Base-by-base conservation (phyloP, 2,329 filamentous ascomycete genomes). In the Aspergillus chevalieri region DNA sequence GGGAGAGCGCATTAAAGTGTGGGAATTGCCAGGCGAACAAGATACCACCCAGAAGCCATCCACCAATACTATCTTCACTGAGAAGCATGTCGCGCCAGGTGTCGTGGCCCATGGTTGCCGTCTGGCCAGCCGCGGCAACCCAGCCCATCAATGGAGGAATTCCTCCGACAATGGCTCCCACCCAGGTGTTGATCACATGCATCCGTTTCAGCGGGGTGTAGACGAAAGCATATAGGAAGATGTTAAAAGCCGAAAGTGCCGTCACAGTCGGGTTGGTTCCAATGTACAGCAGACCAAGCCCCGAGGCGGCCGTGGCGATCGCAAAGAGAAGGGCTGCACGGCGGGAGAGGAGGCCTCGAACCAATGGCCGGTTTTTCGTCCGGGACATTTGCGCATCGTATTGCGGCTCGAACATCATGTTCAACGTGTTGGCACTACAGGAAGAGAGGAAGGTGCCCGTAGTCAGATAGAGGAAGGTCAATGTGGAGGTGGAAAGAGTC, bases 61-160 rank as follows among this genome's bases (percentile, higher is more conserved):
- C 93, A 4, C 93, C 93, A 9, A 83, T 72, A 22, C 76, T 79
- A 67, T 82, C 62, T 66, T 84, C 65, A 62, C 87, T 85, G 49
- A 94, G 81, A 0, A 95, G 75, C 36, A 95, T 78, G 64, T 93
- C 89, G 44, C 80, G 78, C 84, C 87, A 93, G 9, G 82, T 85
- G 26, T 86, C 86, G 56, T 85, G 83, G 19, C 79, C 81, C 1
- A 70, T 72, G 2, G 84, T 87, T 7, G 90, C 90, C 42, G 85
- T 86, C 68, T 96, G 89, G 46, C 90, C 91, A 0, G 90, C 91
- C 0, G 93, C 93, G 0, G 93, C 93, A 14, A 90, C 88, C 93
- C 93, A 98, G 56, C 93, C 93, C 93, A 98, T 98, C 28, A 98
- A 73, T 0, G 93, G 93, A 0, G 93, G 92, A 49, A 98, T 95